Evolutionary conservation across 1,284 basidiomycete genomes (phyloP).

Genomic region (Trichosporon asahii): DNA sequence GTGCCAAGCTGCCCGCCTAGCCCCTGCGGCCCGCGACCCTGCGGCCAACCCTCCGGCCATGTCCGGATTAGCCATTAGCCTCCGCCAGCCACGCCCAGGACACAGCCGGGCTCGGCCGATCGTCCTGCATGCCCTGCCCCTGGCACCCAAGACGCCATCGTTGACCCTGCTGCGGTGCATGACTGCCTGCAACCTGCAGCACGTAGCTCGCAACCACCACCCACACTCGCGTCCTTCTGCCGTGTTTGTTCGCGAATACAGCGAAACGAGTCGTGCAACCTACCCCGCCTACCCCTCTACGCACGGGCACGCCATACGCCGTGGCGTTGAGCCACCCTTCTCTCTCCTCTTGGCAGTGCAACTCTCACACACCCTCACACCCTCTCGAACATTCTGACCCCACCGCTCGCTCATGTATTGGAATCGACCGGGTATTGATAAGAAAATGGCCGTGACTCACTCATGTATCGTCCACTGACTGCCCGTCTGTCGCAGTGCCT

Average conservation of each 20-base stretch:
- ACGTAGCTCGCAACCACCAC: not conserved
- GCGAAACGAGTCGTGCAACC: not conserved
- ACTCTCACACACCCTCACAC: not conserved
- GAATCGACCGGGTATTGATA: not conserved
- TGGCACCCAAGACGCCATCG: not conserved
- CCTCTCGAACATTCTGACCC: not conserved
- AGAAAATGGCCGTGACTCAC: constrained; percentile 30
- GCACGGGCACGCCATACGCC: not conserved
- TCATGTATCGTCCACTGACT: constrained; percentile 36
- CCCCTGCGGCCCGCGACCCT: no score
- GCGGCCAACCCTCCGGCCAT: no score
- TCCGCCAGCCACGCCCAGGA: no score
- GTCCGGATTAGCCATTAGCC: no score
- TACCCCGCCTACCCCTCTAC: not conserved
- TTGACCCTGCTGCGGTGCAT: not conserved
- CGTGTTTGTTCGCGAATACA: not conserved
- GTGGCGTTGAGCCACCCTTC: not conserved
- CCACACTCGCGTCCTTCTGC: not conserved
- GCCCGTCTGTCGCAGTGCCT: constrained; percentile 22
- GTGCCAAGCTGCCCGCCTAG: not conserved
- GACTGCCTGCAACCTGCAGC: no score
- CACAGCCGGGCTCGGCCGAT: no score
- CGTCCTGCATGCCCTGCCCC: not conserved
- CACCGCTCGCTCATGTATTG: not conserved
- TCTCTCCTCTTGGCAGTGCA: not conserved